phyloP scores from a whole-genome alignment of 1,139 yeast species.

The Arxiozyma bovina region DNA sequence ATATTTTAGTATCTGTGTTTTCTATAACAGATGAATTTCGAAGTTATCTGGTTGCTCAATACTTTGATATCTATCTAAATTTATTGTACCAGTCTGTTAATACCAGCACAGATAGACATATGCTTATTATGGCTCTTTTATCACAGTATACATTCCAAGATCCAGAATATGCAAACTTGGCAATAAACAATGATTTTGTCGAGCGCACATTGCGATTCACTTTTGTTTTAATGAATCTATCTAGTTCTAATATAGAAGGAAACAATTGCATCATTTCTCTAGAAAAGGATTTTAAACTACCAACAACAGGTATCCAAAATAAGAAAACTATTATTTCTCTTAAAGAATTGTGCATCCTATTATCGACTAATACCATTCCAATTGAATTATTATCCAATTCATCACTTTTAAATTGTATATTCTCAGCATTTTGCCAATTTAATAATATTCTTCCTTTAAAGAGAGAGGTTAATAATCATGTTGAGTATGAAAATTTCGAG shows the following conservation, averaged over 20 bases:
- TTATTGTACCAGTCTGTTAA: conserved; percentile 59
- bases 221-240: conserved; percentile 50
- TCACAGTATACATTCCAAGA: conserved; percentile 86
- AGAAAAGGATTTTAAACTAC: conserved; percentile 39
- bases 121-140: conserved; percentile 61
- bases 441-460: conserved; percentile 73
- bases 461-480: conserved; percentile 74
- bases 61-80: conserved; percentile 73
- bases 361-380: conserved; percentile 58
- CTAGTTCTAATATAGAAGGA: conserved; percentile 52
- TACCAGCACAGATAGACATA: conserved; percentile 76
- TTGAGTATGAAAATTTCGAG: conserved; percentile 83
- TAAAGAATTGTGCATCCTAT: conserved; percentile 71
- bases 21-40: conserved; percentile 58
- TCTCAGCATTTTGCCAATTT: conserved; percentile 57
- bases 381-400: conserved; percentile 36
- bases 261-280: conserved; percentile 52
- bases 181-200: conserved; percentile 50
- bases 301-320: conserved; percentile 54
- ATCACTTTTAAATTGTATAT: conserved; percentile 37
- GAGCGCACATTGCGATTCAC: conserved; percentile 25
- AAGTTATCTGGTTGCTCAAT: conserved; percentile 59
- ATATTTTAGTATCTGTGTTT: conserved; percentile 59
- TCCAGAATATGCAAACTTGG: conserved; percentile 65
- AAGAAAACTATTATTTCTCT: conserved; percentile 79